Conservation (phyloP, 495 filamentous ascomycete species). For the Neurospora discreta region DNA sequence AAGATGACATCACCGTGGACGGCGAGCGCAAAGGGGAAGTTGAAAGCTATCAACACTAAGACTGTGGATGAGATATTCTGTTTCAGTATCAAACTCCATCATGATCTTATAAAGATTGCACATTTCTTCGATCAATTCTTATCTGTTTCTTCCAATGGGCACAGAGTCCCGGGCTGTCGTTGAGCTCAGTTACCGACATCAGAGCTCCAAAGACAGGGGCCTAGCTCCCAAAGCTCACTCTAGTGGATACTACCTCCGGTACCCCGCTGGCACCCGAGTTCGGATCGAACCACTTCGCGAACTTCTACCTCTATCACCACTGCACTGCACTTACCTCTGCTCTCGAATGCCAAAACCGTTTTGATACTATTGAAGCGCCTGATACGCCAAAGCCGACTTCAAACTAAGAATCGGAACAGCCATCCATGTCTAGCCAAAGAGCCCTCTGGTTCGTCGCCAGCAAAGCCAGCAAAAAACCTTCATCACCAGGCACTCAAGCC, state of each 20-base stretch:
- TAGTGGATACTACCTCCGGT: neutral
- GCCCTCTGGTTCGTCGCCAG: slow-evolving; percentile 19
- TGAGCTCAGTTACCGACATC: neutral
- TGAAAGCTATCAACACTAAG: neutral
- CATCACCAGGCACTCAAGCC: neutral
- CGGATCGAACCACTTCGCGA: neutral
- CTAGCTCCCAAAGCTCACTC: neutral
- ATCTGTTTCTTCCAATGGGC: neutral
- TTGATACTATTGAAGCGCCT: neutral
- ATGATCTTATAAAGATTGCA: too few species aligned
- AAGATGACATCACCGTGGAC: slow-evolving; percentile 7
- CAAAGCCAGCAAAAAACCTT: slow-evolving; percentile 22
- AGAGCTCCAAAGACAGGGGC: neutral
- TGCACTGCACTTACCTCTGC: too few species aligned
- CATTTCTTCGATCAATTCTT: too few species aligned
- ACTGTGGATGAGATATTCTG: too few species aligned
- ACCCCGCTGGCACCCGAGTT: neutral
- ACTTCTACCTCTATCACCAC: neutral
- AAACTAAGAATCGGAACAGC: too few species aligned
- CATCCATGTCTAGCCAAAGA: slow-evolving; percentile 1
- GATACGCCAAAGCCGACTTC: neutral
- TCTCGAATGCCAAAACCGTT: too few species aligned
- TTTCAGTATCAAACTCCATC: too few species aligned
- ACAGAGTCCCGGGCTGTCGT: neutral
- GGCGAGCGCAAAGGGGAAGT: neutral